A percentile compares a stretch with the other conserved stretches of the same genome.
phyloP scores from a whole-genome alignment of 1,284 basidiomycete species.

The Pascua sp. region DNA sequence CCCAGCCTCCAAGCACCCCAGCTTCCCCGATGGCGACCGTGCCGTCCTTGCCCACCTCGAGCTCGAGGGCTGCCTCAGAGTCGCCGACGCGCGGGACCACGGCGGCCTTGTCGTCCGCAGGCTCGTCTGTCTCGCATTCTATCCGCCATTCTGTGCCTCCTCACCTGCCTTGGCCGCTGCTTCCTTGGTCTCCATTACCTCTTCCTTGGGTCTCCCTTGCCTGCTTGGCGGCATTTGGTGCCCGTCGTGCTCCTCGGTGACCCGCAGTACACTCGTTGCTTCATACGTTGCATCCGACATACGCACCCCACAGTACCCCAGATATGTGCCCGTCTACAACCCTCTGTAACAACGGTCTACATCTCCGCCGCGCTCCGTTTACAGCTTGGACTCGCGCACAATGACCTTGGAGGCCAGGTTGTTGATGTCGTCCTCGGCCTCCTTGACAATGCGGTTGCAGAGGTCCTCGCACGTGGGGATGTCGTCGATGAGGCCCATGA shows the following conservation, averaged over 20 bases:
- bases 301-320: too few relatives aligned
- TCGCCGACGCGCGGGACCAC: not conserved
- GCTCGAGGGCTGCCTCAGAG: not conserved
- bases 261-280: too few relatives aligned
- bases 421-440: conserved; percentile 70
- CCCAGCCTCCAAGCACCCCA: too few relatives aligned
- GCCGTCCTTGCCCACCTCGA: not conserved
- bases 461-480: conserved; percentile 79
- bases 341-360: not conserved
- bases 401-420: conserved; percentile 47
- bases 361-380: not conserved
- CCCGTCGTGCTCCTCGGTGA: too few relatives aligned
- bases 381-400: conserved; percentile 29
- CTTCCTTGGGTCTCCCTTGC: too few relatives aligned
- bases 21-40: not conserved
- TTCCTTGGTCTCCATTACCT: conserved; percentile 33
- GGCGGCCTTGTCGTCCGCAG: not conserved
- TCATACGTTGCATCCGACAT: too few relatives aligned
- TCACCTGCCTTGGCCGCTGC: not conserved
- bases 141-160: conserved; percentile 9
- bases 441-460: conserved; percentile 66
- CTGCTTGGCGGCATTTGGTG: conserved; percentile 26
- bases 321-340: not conserved
- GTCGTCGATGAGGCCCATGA: conserved; percentile 78
- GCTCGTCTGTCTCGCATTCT: too few relatives aligned